phyloP scores from a whole-genome alignment of 805 yeast species.

The Ogataea degrootiae region DNA sequence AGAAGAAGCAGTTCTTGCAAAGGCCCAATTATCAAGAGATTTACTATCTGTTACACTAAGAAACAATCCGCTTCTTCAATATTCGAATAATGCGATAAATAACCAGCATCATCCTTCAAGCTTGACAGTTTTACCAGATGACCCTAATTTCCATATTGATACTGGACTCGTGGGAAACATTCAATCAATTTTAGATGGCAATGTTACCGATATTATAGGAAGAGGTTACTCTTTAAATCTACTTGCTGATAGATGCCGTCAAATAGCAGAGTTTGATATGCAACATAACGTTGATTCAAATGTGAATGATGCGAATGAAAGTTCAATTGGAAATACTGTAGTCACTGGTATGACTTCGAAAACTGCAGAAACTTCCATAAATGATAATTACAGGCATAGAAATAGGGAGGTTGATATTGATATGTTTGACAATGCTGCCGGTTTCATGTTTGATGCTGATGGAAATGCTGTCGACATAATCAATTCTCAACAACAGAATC shows the following conservation, averaged over 20 bases:
- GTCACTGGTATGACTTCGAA: neutral
- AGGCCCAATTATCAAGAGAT: conserved; percentile 10
- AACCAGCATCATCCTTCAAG: neutral
- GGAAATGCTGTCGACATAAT: conserved; percentile 9
- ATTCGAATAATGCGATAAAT: neutral
- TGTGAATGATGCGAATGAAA: neutral
- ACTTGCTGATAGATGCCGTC: too few relatives aligned
- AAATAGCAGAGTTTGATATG: too few relatives aligned
- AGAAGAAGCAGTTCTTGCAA: conserved; percentile 15
- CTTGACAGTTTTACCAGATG: conserved; percentile 27
- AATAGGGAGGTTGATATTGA: neutral
- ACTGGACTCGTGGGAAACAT: conserved; percentile 25
- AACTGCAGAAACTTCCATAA: neutral
- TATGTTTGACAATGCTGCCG: conserved; percentile 7
- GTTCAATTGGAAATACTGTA: neutral
- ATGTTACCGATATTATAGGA: neutral
- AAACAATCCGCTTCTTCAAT: neutral
- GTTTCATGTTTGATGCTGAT: conserved; percentile 14
- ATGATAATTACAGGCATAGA: neutral
- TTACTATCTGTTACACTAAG: neutral
- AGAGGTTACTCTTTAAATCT: too few relatives aligned
- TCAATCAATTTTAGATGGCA: neutral
- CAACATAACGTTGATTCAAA: neutral
- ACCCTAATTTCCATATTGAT: conserved; percentile 33
- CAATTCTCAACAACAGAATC: neutral